phyloP scores from a whole-genome alignment of 208 protist species.

The Acanthamoeba castellanii region DNA sequence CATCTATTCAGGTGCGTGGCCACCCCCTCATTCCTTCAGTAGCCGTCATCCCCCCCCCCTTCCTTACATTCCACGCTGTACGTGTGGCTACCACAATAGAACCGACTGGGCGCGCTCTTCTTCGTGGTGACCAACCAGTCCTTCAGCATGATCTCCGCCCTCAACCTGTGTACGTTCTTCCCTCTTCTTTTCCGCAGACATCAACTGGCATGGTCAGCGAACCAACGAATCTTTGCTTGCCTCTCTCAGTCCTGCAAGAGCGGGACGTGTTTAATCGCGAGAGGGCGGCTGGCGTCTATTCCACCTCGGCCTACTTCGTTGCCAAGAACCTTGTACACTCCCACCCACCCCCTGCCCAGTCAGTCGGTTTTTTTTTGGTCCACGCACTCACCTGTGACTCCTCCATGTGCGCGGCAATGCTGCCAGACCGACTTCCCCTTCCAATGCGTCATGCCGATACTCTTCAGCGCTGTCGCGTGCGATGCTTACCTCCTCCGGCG shows the following conservation, averaged over 20 bases:
- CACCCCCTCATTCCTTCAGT: neutral
- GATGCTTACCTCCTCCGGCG: neutral
- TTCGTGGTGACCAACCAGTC: conserved; percentile 26
- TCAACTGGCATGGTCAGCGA: neutral
- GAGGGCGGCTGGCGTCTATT: conserved; percentile 2
- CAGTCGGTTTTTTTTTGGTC: neutral
- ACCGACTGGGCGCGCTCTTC: neutral
- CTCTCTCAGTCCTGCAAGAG: conserved; percentile 8
- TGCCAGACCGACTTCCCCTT: neutral
- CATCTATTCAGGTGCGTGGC: neutral
- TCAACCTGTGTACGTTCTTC: conserved; percentile 5
- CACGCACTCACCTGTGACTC: neutral
- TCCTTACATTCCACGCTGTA: neutral
- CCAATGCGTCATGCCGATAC: neutral
- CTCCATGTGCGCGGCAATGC: neutral
- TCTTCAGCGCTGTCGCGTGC: neutral
- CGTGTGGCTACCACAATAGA: neutral
- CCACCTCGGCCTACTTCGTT: neutral
- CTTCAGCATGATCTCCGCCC: conserved; percentile 9
- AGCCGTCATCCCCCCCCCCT: neutral
- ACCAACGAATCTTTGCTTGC: neutral
- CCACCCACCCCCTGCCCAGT: too few species aligned
- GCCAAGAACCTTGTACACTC: neutral
- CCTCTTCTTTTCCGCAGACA: neutral
- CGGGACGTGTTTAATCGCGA: neutral